phyloP scores from a whole-genome alignment of 495 filamentous ascomycete genomes.

The Aspergillus ellipticus region DNA sequence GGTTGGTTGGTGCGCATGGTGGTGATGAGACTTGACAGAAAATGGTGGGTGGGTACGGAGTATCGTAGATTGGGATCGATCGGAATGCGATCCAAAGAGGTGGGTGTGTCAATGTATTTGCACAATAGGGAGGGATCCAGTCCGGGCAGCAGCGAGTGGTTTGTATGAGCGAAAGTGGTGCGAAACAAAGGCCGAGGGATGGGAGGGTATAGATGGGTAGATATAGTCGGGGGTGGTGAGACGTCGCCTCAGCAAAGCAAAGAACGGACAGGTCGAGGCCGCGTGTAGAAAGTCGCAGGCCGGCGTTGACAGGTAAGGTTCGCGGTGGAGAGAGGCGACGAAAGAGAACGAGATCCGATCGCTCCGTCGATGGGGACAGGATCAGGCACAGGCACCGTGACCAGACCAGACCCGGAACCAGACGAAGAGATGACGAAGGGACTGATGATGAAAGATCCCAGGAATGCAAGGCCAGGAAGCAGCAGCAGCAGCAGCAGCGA shows the following conservation, averaged over 20 bases:
- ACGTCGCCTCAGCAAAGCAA: too few species aligned
- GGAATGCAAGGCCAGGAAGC: too few species aligned
- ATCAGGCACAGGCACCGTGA: neutral
- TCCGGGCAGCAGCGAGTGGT: too few species aligned
- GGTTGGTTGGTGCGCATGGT: conserved; percentile 19
- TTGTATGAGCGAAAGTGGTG: too few species aligned
- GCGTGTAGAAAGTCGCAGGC: neutral
- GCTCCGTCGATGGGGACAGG: neutral
- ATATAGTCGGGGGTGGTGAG: neutral
- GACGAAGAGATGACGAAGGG: neutral
- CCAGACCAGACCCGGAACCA: neutral
- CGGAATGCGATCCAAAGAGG: too few species aligned
- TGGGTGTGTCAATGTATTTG: too few species aligned
- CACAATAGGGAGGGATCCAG: too few species aligned
- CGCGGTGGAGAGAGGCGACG: conserved; percentile 2
- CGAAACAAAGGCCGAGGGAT: too few species aligned
- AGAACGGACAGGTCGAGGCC: neutral
- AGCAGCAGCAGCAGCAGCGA: too few species aligned
- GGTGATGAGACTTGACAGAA: neutral
- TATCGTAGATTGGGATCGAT: too few species aligned
- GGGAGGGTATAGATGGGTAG: too few species aligned
- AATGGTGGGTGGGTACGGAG: too few species aligned
- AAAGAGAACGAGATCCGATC: conserved; percentile 4
- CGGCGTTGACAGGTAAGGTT: neutral
- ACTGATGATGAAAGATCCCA: neutral